Percentiles rank a stretch among this genome's conserved stretches.
These are phyloP conservation scores for Zostera marina DNA, from an alignment of 116 monocot species.

Conservation along the genomic window DNA sequence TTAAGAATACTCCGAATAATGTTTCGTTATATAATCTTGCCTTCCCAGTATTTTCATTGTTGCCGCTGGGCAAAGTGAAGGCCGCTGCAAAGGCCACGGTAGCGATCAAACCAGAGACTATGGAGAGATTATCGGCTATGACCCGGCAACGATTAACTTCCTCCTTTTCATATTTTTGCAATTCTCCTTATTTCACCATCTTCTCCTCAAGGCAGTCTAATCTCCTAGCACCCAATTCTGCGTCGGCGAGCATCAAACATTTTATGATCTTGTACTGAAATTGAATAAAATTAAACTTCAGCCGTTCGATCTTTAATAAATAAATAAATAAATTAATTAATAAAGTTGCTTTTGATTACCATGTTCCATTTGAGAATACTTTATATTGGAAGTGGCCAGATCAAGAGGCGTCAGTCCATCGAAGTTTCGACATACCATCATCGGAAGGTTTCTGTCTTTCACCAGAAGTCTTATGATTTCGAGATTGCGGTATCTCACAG, in stretches of 20 bases:
- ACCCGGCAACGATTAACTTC: constrained; percentile 7
- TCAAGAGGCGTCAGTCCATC: constrained; percentile 21
- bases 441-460: constrained; percentile 4
- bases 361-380: constrained; percentile 7
- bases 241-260: constrained; percentile 3
- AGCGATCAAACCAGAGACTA: constrained; percentile 5
- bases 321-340: neutral
- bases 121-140: constrained; percentile 1
- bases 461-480: constrained; percentile 6
- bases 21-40: neutral
- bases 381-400: constrained; percentile 4
- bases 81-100: constrained; percentile 11
- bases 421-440: neutral
- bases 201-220: constrained; percentile 10
- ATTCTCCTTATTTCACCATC: neutral
- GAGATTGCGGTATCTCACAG: neutral
- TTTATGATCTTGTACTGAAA: constrained; percentile 12
- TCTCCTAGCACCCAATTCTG: constrained; percentile 11
- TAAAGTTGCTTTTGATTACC: no score
- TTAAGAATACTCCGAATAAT: neutral
- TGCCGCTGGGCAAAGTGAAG: constrained; percentile 12
- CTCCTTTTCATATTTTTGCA: neutral
- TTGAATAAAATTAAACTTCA: neutral
- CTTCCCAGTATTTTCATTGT: neutral
- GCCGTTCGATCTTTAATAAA: neutral